These are phyloP conservation scores for Pythium apleroticum DNA, from an alignment of 352 stramenopile genomes.

Conservation along the genomic window DNA sequence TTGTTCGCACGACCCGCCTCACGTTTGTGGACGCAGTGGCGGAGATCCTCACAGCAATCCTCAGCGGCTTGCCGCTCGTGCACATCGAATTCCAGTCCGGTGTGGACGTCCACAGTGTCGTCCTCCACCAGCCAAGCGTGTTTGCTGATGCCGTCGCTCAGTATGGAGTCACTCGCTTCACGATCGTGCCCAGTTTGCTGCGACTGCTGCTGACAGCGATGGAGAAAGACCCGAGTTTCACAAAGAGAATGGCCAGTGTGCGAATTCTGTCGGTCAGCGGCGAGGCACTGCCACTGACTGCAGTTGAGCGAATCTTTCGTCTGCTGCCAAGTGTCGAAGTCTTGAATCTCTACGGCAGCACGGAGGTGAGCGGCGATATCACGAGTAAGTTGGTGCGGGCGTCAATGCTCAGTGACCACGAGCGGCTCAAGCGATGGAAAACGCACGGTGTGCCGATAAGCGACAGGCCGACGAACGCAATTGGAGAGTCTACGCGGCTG, in stretches of 20 bases:
- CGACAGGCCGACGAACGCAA: conserved; percentile 17
- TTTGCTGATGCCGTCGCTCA: conserved; percentile 31
- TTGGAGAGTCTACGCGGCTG: conserved; percentile 34
- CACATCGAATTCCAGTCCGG: conserved; percentile 28
- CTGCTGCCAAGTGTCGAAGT: conserved; percentile 35
- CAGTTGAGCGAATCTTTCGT: conserved; percentile 24
- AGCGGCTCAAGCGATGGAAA: conserved; percentile 27
- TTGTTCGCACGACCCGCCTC: conserved; percentile 42
- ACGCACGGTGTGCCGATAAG: conserved; percentile 48
- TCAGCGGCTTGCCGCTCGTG: conserved; percentile 41
- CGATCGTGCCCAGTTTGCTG: conserved; percentile 50
- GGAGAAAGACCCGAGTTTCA: not conserved
- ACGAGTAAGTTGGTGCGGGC: conserved; percentile 40
- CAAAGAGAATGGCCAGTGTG: conserved; percentile 23
- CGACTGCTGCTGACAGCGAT: conserved; percentile 36
- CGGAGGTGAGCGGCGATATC: conserved; percentile 62
- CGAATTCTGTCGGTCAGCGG: conserved; percentile 53
- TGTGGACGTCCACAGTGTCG: conserved; percentile 8
- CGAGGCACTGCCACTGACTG: conserved; percentile 35
- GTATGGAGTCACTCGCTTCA: conserved; percentile 42
- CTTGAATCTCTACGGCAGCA: conserved; percentile 68
- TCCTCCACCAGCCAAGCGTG: conserved; percentile 34
- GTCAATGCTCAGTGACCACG: conserved; percentile 21
- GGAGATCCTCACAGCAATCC: conserved; percentile 52
- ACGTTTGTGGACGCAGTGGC: conserved; percentile 46